These are phyloP conservation scores for Penstemon eatonii DNA, from an alignment of 257 asterid species.

Conservation along the genomic window DNA sequence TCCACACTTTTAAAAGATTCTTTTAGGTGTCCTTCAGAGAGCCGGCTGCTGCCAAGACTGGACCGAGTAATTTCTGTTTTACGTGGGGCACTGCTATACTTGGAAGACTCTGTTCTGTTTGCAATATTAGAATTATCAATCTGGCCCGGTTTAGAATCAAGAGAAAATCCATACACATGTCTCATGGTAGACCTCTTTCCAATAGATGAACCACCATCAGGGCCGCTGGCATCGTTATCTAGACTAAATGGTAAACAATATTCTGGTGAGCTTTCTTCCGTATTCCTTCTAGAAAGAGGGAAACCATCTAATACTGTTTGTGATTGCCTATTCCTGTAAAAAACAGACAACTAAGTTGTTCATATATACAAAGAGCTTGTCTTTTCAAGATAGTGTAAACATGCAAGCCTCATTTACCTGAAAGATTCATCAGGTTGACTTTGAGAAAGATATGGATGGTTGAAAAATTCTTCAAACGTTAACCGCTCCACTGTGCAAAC, in stretches of 20 bases:
- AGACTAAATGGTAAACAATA: slow-evolving; percentile 68
- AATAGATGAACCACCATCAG: slow-evolving; percentile 52
- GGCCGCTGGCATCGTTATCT: slow-evolving; percentile 61
- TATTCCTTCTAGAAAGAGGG: slow-evolving; percentile 46
- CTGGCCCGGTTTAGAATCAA: slow-evolving; percentile 49
- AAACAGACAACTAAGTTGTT: slow-evolving; percentile 12
- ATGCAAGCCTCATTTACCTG: slow-evolving; percentile 48
- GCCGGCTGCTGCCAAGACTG: slow-evolving; percentile 40
- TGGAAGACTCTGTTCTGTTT: slow-evolving; percentile 35
- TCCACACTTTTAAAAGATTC: slow-evolving; percentile 48
- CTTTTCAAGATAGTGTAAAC: slow-evolving; percentile 25
- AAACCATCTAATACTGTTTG: slow-evolving; percentile 46
- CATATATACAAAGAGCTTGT: slow-evolving; percentile 12
- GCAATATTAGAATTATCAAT: slow-evolving; percentile 41
- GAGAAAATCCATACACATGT: slow-evolving; percentile 64
- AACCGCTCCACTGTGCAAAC: slow-evolving; percentile 67
- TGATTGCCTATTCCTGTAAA: slow-evolving; percentile 51
- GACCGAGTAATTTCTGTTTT: slow-evolving; percentile 37
- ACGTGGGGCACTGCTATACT: slow-evolving; percentile 30
- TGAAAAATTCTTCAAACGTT: slow-evolving; percentile 90
- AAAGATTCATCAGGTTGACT: slow-evolving; percentile 48
- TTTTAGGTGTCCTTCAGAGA: slow-evolving; percentile 54
- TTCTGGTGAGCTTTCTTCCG: slow-evolving; percentile 58
- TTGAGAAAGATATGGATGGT: slow-evolving; percentile 79
- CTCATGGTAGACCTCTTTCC: slow-evolving; percentile 46